Evolutionary conservation across 345 rosid species (phyloP).

Genomic region (Hypericum androsaemum): DNA sequence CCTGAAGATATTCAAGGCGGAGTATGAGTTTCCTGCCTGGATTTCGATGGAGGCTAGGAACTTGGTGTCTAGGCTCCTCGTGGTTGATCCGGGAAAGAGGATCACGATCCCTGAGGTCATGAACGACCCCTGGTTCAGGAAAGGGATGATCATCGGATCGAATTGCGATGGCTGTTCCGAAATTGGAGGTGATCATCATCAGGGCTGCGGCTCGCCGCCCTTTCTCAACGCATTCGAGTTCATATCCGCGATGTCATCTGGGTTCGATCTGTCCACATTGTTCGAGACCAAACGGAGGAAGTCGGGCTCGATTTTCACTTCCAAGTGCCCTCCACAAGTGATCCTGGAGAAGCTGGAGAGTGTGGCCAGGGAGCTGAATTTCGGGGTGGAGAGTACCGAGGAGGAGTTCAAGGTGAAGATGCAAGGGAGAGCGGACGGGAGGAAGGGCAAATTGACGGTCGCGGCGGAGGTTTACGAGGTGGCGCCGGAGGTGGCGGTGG

Average conservation of each 20-base stretch:
- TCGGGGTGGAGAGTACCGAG: conserved; percentile 6
- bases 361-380: conserved; percentile 11
- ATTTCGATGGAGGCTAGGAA: conserved; percentile 12
- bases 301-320: conserved; percentile 21
- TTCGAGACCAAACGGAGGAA: conserved; percentile 14
- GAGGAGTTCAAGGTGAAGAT: conserved; percentile 13
- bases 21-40: conserved; percentile 17
- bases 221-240: conserved; percentile 16
- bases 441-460: conserved; percentile 34
- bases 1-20: conserved; percentile 22
- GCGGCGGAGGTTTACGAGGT: conserved; percentile 17
- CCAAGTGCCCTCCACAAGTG: conserved; percentile 10
- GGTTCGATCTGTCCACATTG: conserved; percentile 15
- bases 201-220: conserved; percentile 1
- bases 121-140: conserved; percentile 12
- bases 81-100: conserved; percentile 16
- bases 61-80: conserved; percentile 17
- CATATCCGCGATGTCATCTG: conserved; percentile 17
- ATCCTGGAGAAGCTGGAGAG: conserved; percentile 12
- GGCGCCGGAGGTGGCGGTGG: conserved; percentile 20
- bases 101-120: conserved; percentile 10
- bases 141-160: background rate
- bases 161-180: background rate
- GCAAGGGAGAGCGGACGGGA: conserved; percentile 16
- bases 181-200: background rate